Evolutionary conservation across 495 filamentous ascomycete genomes (phyloP).

Genomic region (Penicillium desertorum): DNA sequence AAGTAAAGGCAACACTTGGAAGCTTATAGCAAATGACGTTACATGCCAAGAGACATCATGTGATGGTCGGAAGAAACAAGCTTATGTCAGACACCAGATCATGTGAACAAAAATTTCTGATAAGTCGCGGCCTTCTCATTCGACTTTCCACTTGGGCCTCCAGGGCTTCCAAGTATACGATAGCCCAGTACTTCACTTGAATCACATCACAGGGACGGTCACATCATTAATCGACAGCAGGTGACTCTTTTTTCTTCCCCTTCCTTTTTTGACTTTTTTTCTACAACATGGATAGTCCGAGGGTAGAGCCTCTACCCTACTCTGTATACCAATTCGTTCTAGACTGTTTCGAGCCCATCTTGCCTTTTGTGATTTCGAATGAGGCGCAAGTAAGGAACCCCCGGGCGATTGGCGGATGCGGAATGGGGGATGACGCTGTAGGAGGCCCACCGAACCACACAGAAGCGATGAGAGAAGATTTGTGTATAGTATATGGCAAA

Average conservation of each 20-base stretch:
- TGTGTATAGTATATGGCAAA: background rate
- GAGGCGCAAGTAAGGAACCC: slow-evolving; percentile 24
- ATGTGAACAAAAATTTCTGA: slow-evolving; percentile 30
- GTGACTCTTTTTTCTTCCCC: background rate
- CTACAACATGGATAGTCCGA: background rate
- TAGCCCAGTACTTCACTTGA: background rate
- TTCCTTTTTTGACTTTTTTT: background rate
- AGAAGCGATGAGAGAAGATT: slow-evolving; percentile 29
- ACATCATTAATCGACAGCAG: background rate
- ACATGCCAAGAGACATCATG: slow-evolving; percentile 25
- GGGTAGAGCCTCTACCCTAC: background rate
- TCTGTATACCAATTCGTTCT: background rate
- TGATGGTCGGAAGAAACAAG: slow-evolving; percentile 7
- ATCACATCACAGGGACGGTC: background rate
- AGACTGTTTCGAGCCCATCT: slow-evolving; percentile 10
- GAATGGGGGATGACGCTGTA: slow-evolving; percentile 45
- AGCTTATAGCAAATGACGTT: slow-evolving; percentile 26
- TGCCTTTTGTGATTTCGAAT: slow-evolving; percentile 17
- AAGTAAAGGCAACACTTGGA: slow-evolving; percentile 15
- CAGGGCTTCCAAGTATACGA: background rate
- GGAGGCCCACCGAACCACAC: slow-evolving; percentile 52
- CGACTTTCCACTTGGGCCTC: slow-evolving; percentile 15
- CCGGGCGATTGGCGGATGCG: slow-evolving; percentile 42
- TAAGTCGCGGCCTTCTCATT: slow-evolving; percentile 32
- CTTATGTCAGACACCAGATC: slow-evolving; percentile 14